Evolutionary conservation across 2,329 filamentous ascomycete genomes (phyloP).

Genomic region (Penicillium sp.): DNA sequence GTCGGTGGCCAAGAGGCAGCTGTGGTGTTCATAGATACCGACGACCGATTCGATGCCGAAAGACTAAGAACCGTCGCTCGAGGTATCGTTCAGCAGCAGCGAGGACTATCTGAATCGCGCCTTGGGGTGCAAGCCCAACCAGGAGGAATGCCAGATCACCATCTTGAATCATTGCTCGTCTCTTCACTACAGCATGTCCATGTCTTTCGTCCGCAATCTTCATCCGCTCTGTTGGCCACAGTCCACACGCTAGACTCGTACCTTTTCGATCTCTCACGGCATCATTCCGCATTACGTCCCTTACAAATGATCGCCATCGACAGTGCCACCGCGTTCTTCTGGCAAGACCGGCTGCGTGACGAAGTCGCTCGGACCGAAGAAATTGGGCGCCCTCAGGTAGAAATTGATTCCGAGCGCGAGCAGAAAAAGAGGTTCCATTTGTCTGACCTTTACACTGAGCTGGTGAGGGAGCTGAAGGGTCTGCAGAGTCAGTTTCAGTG

Average conservation of each 20-base stretch:
- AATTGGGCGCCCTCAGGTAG: slow-evolving; percentile 24
- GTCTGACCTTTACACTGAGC: slow-evolving; percentile 25
- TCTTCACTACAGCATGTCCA: slow-evolving; percentile 48
- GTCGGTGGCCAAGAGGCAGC: slow-evolving; percentile 42
- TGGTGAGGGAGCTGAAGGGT: slow-evolving; percentile 26
- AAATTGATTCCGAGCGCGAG: slow-evolving; percentile 24
- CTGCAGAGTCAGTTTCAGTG: slow-evolving; percentile 35
- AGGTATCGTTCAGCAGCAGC: slow-evolving; percentile 20
- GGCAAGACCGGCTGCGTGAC: slow-evolving; percentile 42
- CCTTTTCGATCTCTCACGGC: slow-evolving; percentile 39
- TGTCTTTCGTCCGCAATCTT: slow-evolving; percentile 49
- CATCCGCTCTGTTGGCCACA: slow-evolving; percentile 43
- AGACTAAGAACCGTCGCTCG: slow-evolving; percentile 35
- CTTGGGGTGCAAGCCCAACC: not conserved
- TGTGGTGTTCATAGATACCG: slow-evolving; percentile 50
- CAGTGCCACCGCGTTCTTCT: slow-evolving; percentile 49
- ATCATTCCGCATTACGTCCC: slow-evolving; percentile 40
- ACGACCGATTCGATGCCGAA: slow-evolving; percentile 46
- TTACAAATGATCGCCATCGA: slow-evolving; percentile 49
- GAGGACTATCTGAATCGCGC: slow-evolving; percentile 4
- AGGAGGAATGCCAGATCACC: slow-evolving; percentile 2
- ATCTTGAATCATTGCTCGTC: slow-evolving; percentile 26
- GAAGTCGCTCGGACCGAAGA: slow-evolving; percentile 37
- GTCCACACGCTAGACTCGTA: slow-evolving; percentile 43
- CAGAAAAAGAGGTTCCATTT: slow-evolving; percentile 25